Evolutionary conservation across 331 rosid genomes (phyloP), one percentile per base, ranked within the genome.

Genomic region (Pyrus hybrid): DNA sequence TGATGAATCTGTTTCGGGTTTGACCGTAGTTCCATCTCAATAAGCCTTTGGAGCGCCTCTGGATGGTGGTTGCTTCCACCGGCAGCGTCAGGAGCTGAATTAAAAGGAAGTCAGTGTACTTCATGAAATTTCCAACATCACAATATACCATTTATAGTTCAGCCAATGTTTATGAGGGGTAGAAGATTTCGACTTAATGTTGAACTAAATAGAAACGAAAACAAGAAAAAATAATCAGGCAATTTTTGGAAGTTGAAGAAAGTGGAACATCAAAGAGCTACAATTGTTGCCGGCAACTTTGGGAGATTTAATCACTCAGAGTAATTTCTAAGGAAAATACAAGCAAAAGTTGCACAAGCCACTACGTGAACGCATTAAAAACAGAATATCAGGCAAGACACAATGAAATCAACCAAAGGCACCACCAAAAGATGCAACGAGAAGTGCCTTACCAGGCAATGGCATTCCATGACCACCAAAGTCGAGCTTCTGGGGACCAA

Each of bases 1-100:
- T 85, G 85, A 33, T 72, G 83, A 58, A 68, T 74, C 70, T 76
- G 81, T 77, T 89, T 89, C 14, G 89, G 26, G 11, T 89, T 86
- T 78, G 97, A 53, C 84, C 97, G 85, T 17, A 85, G 82, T 72
- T 91, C 99, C 98, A 92, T 89, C 86, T 89, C 97, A 4, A 92
- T 68, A 63, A 90, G 90, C 93, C 91, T 88, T 80, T 95, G 96
- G 8, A 90, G 76, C 67, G 95, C 91, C 77, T 89, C 97, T 4
- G 98, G 97, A 83, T 88, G 91, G 77, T 81, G 91, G 79, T 82
- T 88, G 83, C 92, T 85, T 81, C 86, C 93, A 28, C 92, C 86
- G 41, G 81, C 91, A 77, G 82, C 77, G 25, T 84, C 97, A 10
- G 91, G 84, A 73, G 85, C 90, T 88, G 84, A 72, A 62, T 67